Evolutionary conservation across 1,284 basidiomycete genomes (phyloP).

Genomic region (Rhodotorula sp.): DNA sequence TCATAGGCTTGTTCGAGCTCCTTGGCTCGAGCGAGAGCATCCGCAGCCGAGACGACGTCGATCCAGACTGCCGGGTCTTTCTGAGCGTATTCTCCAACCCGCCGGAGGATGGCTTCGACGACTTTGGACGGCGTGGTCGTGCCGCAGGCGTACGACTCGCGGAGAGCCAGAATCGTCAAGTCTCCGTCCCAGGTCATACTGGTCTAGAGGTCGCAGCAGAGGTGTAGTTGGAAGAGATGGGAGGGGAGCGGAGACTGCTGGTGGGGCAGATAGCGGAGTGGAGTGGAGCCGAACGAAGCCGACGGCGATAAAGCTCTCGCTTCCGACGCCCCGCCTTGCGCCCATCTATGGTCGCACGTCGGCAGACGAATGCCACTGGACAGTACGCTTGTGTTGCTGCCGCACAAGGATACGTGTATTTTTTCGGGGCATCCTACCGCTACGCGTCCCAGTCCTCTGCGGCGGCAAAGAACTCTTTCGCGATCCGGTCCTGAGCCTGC

Average conservation of each 20-base stretch:
- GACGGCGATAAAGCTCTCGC: no score
- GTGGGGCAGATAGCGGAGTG: no score
- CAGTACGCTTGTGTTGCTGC: no score
- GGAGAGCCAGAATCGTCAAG: not conserved
- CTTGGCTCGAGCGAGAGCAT: not conserved
- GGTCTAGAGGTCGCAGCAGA: not conserved
- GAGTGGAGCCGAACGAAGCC: no score
- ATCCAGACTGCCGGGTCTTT: slow-evolving; percentile 16
- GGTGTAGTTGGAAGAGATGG: no score
- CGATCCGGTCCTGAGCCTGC: slow-evolving; percentile 74
- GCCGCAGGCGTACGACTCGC: not conserved
- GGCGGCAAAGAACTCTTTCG: slow-evolving; percentile 78
- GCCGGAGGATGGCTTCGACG: not conserved
- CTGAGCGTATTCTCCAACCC: not conserved
- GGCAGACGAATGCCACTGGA: no score
- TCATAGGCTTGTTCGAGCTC: not conserved
- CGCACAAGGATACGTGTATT: no score
- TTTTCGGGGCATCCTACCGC: not conserved
- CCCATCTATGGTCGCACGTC: no score
- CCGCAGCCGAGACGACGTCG: slow-evolving; percentile 3
- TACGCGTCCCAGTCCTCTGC: slow-evolving; percentile 63
- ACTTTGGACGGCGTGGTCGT: not conserved
- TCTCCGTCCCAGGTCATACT: not conserved
- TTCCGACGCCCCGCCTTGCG: no score
- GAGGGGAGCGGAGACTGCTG: no score